Conservation (phyloP, 352 stramenopile genomes). For the Pythium aquatile region DNA sequence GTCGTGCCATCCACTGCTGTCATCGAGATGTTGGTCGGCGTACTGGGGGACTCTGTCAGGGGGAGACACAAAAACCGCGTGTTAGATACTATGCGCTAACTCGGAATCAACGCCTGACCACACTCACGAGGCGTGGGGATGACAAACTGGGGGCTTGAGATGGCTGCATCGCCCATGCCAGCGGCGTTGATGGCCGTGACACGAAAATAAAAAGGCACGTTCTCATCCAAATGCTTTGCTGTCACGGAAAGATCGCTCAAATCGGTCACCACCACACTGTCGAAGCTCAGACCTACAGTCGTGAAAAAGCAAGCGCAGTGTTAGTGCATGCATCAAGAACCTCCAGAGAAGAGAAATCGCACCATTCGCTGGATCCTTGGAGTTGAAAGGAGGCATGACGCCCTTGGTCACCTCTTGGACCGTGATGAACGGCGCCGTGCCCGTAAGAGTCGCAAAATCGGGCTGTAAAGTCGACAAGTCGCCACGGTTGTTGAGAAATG, state of each 20-base stretch:
- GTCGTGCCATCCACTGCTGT: constrained; percentile 86
- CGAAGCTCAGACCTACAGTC: constrained; percentile 69
- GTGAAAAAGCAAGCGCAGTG: not conserved
- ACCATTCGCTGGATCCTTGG: constrained; percentile 78
- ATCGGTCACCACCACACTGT: constrained; percentile 87
- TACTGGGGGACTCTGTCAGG: constrained; percentile 49
- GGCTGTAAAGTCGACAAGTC: constrained; percentile 72
- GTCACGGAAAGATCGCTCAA: constrained; percentile 79
- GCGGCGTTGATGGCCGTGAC: constrained; percentile 91
- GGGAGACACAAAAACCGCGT: too few relatives aligned
- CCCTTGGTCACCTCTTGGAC: constrained; percentile 78
- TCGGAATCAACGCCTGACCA: not conserved
- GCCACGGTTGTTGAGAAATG: constrained; percentile 91
- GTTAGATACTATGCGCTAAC: too few relatives aligned
- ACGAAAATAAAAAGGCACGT: constrained; percentile 94
- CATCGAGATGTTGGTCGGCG: constrained; percentile 74
- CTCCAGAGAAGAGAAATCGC: not conserved
- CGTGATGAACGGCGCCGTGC: constrained; percentile 81
- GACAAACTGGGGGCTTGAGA: constrained; percentile 82
- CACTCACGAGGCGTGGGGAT: constrained; percentile 80
- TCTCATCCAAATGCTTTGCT: constrained; percentile 88
- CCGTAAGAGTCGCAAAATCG: constrained; percentile 86
- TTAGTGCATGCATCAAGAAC: too few relatives aligned
- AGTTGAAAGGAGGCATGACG: constrained; percentile 90
- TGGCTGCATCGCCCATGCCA: constrained; percentile 56